Percentiles rank a stretch among this genome's conserved stretches.
phyloP scores from a whole-genome alignment of 2,329 filamentous ascomycete genomes.

The Cylindrodendrum hubeiense region DNA sequence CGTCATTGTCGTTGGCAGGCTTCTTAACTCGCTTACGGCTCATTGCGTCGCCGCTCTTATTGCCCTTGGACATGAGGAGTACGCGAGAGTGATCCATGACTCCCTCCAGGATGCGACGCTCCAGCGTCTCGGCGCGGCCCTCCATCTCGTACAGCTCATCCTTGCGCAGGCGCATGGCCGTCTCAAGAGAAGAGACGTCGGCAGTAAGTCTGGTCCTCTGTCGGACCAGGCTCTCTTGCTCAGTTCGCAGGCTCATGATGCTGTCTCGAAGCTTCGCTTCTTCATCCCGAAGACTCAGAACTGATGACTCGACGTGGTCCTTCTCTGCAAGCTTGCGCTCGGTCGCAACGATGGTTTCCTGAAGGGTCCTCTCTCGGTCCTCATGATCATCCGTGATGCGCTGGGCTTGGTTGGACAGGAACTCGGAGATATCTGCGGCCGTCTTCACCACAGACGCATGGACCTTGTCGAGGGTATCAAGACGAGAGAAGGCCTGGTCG shows the following conservation, averaged over 20 bases:
- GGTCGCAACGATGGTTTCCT: conserved; percentile 83
- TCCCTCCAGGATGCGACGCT: conserved; percentile 92
- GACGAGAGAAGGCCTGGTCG: conserved; percentile 77
- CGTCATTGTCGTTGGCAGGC: conserved; percentile 43
- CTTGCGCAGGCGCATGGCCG: conserved; percentile 86
- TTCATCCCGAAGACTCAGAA: conserved; percentile 64
- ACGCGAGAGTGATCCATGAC: conserved; percentile 96
- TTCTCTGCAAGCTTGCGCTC: conserved; percentile 79
- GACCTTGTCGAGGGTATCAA: conserved; percentile 88
- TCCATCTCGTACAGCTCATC: conserved; percentile 96
- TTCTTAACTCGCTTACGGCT: conserved; percentile 68
- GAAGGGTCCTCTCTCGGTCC: conserved; percentile 81
- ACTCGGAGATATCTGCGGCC: conserved; percentile 85
- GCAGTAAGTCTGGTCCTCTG: conserved; percentile 86
- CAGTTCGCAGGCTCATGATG: conserved; percentile 70
- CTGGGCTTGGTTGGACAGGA: conserved; percentile 81
- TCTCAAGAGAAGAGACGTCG: conserved; percentile 92
- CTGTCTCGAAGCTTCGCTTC: conserved; percentile 66
- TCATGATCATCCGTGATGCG: conserved; percentile 83
- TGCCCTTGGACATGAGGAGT: conserved; percentile 81
- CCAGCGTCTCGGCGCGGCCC: conserved; percentile 85
- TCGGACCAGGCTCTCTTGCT: conserved; percentile 80
- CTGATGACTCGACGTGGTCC: conserved; percentile 69
- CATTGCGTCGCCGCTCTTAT: conserved; percentile 66
- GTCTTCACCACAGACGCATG: conserved; percentile 88